Percentiles rank a stretch among this genome's conserved stretches.
These are phyloP conservation scores for Teratosphaeria nubilosa DNA, from an alignment of 2,329 filamentous ascomycete species.

Conservation along the genomic window DNA sequence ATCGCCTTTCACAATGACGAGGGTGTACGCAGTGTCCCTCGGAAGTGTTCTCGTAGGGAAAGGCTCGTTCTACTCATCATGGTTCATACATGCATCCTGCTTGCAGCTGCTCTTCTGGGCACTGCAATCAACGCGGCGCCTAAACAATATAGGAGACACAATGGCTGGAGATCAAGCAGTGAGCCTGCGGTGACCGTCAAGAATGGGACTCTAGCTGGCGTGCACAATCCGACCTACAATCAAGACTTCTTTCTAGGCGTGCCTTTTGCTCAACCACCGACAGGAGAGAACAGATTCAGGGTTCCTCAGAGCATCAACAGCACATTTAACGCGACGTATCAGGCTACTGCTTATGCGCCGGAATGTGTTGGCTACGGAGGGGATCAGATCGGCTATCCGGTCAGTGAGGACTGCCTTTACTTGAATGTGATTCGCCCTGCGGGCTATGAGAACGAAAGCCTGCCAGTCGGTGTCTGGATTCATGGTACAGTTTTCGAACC, in stretches of 20 bases:
- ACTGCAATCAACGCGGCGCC: neutral
- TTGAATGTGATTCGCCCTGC: conserved; percentile 2
- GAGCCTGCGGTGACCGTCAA: conserved; percentile 28
- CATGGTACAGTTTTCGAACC: conserved; percentile 7
- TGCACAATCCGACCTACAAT: conserved; percentile 30
- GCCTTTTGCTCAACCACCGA: conserved; percentile 28
- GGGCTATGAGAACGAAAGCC: neutral
- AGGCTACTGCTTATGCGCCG: conserved; percentile 33
- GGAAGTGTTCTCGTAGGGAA: neutral
- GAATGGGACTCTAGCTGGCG: conserved; percentile 35
- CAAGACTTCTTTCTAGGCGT: conserved; percentile 40
- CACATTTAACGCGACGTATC: conserved; percentile 29
- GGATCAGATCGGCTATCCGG: conserved; percentile 18
- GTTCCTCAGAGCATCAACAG: conserved; percentile 25
- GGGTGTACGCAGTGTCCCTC: neutral
- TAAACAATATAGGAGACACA: neutral
- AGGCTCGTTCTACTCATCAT: neutral
- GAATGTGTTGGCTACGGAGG: conserved; percentile 33
- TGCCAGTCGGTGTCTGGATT: conserved; percentile 8
- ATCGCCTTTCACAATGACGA: neutral
- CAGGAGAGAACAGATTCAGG: conserved; percentile 24
- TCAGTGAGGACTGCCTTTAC: neutral
- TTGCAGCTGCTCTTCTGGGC: neutral
- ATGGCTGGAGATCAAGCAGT: neutral
- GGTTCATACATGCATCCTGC: neutral